Evolutionary conservation across 495 filamentous ascomycete species (phyloP).

Genomic region (Annulohypoxylon bovei): DNA sequence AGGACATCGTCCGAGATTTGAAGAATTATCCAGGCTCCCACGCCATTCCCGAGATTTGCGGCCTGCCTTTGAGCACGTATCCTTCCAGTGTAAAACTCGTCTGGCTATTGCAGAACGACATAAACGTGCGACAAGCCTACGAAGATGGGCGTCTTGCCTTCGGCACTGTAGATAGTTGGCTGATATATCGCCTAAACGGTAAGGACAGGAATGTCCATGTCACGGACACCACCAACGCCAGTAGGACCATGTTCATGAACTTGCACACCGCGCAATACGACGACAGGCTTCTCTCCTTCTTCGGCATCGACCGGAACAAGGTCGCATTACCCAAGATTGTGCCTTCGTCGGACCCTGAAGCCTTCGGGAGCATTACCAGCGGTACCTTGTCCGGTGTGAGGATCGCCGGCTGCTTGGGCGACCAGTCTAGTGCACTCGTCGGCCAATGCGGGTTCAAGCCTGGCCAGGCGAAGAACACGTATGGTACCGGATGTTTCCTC

Average conservation of each 20-base stretch:
- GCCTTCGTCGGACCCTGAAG: conserved; percentile 80
- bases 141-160: conserved; percentile 84
- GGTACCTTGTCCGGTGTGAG: conserved; percentile 77
- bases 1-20: conserved; percentile 80
- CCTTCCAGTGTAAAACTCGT: conserved; percentile 89
- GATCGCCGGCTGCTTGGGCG: conserved; percentile 89
- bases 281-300: conserved; percentile 81
- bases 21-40: conserved; percentile 74
- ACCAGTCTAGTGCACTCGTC: conserved; percentile 92
- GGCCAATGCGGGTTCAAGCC: conserved; percentile 91
- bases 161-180: conserved; percentile 93
- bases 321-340: conserved; percentile 85
- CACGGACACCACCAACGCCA: conserved; percentile 92
- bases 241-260: conserved; percentile 97
- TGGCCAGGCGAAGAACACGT: conserved; percentile 93
- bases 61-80: conserved; percentile 91
- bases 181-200: conserved; percentile 90
- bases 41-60: conserved; percentile 77
- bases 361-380: conserved; percentile 73
- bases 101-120: conserved; percentile 82
- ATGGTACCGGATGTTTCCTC: conserved; percentile 95
- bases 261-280: conserved; percentile 87
- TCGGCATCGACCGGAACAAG: conserved; percentile 79
- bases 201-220: conserved; percentile 71
- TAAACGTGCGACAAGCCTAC: conserved; percentile 78